Evolutionary conservation across 1,284 basidiomycete species (phyloP).

Genomic region (Pterulicium gracile): DNA sequence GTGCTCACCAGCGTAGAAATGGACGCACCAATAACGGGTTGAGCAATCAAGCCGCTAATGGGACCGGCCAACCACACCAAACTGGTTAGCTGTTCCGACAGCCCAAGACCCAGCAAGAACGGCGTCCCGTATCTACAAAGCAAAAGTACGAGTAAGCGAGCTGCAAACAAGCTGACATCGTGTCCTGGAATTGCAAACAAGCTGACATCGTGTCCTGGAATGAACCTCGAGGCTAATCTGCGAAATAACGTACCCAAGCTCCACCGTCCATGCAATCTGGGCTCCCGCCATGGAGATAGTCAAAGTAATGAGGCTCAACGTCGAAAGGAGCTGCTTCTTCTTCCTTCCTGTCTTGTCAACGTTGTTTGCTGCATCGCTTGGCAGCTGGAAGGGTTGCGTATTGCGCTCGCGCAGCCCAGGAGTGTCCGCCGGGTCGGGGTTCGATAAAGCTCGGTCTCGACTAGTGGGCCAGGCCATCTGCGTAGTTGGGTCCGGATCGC

Average conservation of each 20-base stretch:
- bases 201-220: constrained; percentile 1
- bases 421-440: too few relatives aligned
- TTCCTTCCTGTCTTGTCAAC: too few relatives aligned
- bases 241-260: constrained; percentile 65
- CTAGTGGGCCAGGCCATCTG: constrained; percentile 67
- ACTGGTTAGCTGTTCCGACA: constrained; percentile 85
- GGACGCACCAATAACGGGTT: constrained; percentile 78
- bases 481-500: constrained; percentile 59
- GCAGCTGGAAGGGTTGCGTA: too few relatives aligned
- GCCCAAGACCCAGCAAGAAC: constrained; percentile 80
- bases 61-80: constrained; percentile 97
- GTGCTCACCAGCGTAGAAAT: constrained; percentile 13
- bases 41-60: constrained; percentile 87
- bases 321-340: constrained; percentile 20
- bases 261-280: constrained; percentile 88
- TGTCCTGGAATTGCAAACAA: constrained; percentile 16
- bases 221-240: neutral
- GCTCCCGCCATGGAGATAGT: constrained; percentile 85
- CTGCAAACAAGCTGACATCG: constrained; percentile 10
- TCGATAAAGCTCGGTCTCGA: constrained; percentile 14
- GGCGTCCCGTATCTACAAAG: constrained; percentile 83
- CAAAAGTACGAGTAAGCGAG: constrained; percentile 12
- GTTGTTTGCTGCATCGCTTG: too few relatives aligned
- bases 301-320: constrained; percentile 65
- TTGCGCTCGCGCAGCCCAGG: too few relatives aligned